Base-by-base conservation (phyloP, 805 yeast genomes). In the Starmerella davenportii region DNA sequence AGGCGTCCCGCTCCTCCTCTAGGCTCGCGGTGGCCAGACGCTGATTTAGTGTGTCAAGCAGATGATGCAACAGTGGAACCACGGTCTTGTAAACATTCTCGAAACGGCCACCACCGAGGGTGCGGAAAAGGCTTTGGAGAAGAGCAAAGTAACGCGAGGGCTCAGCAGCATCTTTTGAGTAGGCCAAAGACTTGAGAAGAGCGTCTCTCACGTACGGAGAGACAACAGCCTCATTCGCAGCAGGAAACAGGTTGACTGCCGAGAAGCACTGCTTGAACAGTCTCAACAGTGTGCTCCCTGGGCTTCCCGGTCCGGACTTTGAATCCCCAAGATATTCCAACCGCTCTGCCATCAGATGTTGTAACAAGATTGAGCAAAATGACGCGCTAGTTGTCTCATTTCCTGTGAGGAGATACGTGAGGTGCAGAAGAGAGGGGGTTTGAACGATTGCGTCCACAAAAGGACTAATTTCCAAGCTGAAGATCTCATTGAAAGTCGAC, bases 21-120 rank as follows among this genome's bases (percentile, higher is more conserved):
- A 84, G 65, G 38, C 92, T 66, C 2, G 96, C 84, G 19, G 82
- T 78, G 20, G 74, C 67, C 30, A 90, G 74, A 64, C 85, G 68
- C 48, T 80, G 70, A 55, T 87, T 87, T 46, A 90, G 65, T 2
- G 92, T 76, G 45, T 84, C 95, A 31, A 90, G 62, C 31, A 90
- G 61, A 1, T 79, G 82, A 40, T 92, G 96, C 33, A 90, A 61
- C 29, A 90, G 65, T 0, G 98, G 98, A 63, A 84, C 69, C 16
- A 92, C 87, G 44, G 85, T 93, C 49, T 90, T 81, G 62, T 92
- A 92, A 15, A 90, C 63, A 38, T 76, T 74, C 56, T 90, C 99
- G 55, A 90, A 87, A 42, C 96, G 66, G 5, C 98, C 98, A 37
- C 98, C 96, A 25, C 95, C 94, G 35, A 90, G 85, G 51, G 93